These are phyloP conservation scores for Saccharomycopsis oosterbeekiorum DNA, from an alignment of 805 yeast species.

Conservation along the genomic window DNA sequence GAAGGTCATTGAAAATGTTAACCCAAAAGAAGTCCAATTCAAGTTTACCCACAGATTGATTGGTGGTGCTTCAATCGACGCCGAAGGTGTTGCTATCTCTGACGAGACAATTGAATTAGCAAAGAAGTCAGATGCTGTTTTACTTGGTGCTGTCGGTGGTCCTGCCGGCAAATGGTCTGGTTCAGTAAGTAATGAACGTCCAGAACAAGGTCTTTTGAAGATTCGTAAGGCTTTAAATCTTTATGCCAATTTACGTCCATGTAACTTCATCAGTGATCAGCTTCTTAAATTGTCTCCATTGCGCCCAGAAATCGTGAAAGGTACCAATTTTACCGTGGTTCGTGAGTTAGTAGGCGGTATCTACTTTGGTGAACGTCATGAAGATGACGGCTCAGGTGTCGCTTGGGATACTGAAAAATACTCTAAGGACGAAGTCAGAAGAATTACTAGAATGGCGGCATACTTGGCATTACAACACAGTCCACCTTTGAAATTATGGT, in stretches of 20 bases:
- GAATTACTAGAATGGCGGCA: conserved; percentile 98
- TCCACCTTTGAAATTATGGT: conserved; percentile 95
- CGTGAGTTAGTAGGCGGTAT: conserved; percentile 98
- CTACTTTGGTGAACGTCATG: conserved; percentile 91
- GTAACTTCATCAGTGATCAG: conserved; percentile 81
- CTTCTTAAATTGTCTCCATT: conserved; percentile 82
- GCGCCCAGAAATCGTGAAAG: conserved; percentile 73
- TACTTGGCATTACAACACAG: conserved; percentile 85
- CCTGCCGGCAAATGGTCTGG: conserved; percentile 93
- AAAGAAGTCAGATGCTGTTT: conserved; percentile 85
- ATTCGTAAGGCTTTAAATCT: conserved; percentile 90
- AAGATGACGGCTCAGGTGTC: conserved; percentile 65
- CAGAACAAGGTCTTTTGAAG: conserved; percentile 91
- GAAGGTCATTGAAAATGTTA: conserved; percentile 57
- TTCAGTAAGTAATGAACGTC: conserved; percentile 52
- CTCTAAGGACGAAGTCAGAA: conserved; percentile 82
- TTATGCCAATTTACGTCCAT: conserved; percentile 95
- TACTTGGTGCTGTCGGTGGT: conserved; percentile 97
- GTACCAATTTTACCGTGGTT: conserved; percentile 87
- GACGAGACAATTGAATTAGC: conserved; percentile 77
- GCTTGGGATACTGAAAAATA: conserved; percentile 95
- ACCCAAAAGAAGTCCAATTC: conserved; percentile 45
- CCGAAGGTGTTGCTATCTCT: conserved; percentile 86
- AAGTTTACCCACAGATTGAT: conserved; percentile 76
- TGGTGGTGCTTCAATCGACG: conserved; percentile 98